Evolutionary conservation across 1,139 yeast genomes (phyloP).

Genomic region (Saccharomyces hybrid): DNA sequence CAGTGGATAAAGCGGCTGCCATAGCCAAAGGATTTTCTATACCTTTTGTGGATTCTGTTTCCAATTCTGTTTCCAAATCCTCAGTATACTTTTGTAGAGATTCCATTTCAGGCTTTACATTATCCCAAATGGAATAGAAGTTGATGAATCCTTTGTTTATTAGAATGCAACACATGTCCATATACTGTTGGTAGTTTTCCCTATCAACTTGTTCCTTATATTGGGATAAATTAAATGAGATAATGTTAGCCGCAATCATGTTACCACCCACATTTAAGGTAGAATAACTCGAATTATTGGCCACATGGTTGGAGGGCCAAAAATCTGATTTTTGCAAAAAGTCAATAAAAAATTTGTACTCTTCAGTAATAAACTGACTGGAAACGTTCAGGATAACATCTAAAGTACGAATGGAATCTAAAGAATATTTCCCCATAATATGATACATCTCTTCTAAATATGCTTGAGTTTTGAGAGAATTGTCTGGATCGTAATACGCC

Average conservation of each 20-base stretch:
- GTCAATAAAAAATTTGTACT: slow-evolving; percentile 41
- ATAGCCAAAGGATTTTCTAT: slow-evolving; percentile 75
- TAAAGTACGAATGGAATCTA: slow-evolving; percentile 69
- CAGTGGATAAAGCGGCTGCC: slow-evolving; percentile 77
- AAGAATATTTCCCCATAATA: slow-evolving; percentile 65
- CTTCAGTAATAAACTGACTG: slow-evolving; percentile 39
- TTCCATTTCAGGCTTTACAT: slow-evolving; percentile 41
- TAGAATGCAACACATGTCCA: slow-evolving; percentile 45
- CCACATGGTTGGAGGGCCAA: slow-evolving; percentile 52
- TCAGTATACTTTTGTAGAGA: slow-evolving; percentile 36
- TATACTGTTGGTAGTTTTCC: slow-evolving; percentile 28
- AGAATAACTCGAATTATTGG: slow-evolving; percentile 19
- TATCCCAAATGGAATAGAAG: slow-evolving; percentile 54
- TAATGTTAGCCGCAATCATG: slow-evolving; percentile 48
- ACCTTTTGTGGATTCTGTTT: slow-evolving; percentile 56
- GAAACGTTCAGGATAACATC: slow-evolving; percentile 53
- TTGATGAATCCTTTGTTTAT: slow-evolving; percentile 66
- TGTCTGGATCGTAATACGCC: slow-evolving; percentile 39
- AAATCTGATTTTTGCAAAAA: slow-evolving; percentile 49
- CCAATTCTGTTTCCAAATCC: slow-evolving; percentile 44
- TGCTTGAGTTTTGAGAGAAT: slow-evolving; percentile 39
- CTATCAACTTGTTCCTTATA: slow-evolving; percentile 34
- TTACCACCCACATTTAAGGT: slow-evolving; percentile 47
- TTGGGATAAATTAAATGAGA: slow-evolving; percentile 47
- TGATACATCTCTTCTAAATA: slow-evolving; percentile 48